phyloP scores from a whole-genome alignment of 768 basidiomycete genomes.

The Tephrocybe sp. region DNA sequence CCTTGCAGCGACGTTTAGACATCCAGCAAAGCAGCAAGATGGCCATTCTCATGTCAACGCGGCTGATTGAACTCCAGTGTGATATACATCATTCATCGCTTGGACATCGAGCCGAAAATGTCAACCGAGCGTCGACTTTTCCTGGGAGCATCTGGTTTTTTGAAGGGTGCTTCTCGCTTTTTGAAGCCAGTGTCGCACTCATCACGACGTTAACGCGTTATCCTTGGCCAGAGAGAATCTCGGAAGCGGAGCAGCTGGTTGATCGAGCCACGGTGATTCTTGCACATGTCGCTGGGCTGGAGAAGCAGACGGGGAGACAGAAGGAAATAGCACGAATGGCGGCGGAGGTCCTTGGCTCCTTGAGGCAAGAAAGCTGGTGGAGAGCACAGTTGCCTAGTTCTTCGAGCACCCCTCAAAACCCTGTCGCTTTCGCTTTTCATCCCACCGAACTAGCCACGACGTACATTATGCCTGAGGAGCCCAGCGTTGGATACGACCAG shows the following conservation, averaged over 20 bases:
- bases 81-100: slow-evolving; percentile 29
- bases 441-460: neutral
- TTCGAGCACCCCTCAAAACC: neutral
- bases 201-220: slow-evolving; percentile 37
- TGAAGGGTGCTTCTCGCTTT: slow-evolving; percentile 41
- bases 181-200: slow-evolving; percentile 46
- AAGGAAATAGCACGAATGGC: slow-evolving; percentile 38
- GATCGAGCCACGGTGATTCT: slow-evolving; percentile 37
- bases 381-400: slow-evolving; percentile 8
- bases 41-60: slow-evolving; percentile 37
- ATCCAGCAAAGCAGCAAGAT: slow-evolving; percentile 32
- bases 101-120: slow-evolving; percentile 19
- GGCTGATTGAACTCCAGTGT: slow-evolving; percentile 42
- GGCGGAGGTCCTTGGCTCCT: slow-evolving; percentile 32
- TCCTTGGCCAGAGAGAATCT: slow-evolving; percentile 33
- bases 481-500: slow-evolving; percentile 6
- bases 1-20: slow-evolving; percentile 20
- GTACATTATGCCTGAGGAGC: neutral
- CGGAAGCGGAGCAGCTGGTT: slow-evolving; percentile 34
- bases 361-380: slow-evolving; percentile 27
- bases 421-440: neutral
- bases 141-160: slow-evolving; percentile 38
- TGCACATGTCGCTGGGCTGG: slow-evolving; percentile 29
- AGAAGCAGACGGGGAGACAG: slow-evolving; percentile 30
- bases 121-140: slow-evolving; percentile 18